Percentiles rank a stretch among this genome's conserved stretches.
phyloP scores from a whole-genome alignment of 495 filamentous ascomycete species.

The Penicillium daleae region DNA sequence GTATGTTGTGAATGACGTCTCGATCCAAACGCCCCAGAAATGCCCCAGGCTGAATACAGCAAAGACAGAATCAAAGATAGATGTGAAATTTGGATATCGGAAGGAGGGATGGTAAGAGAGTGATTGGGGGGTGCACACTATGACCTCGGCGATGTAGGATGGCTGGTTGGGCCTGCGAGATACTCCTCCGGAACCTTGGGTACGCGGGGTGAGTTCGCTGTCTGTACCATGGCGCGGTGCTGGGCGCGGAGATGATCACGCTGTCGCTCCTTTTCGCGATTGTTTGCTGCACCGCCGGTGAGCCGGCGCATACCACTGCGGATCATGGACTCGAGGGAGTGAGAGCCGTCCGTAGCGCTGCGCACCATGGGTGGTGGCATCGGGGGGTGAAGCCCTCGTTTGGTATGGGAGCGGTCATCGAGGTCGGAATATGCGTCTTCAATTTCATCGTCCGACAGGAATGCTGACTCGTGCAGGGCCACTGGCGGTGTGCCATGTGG shows the following conservation, averaged over 20 bases:
- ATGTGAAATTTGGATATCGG: not conserved
- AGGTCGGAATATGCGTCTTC: slow-evolving; percentile 53
- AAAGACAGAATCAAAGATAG: slow-evolving; percentile 13
- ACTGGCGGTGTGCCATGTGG: slow-evolving; percentile 33
- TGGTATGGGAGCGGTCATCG: slow-evolving; percentile 53
- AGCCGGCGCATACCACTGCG: slow-evolving; percentile 67
- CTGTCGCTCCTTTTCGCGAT: slow-evolving; percentile 62
- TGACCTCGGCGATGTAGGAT: slow-evolving; percentile 45
- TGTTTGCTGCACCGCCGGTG: slow-evolving; percentile 60
- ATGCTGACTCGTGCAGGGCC: slow-evolving; percentile 48
- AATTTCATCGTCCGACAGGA: slow-evolving; percentile 61
- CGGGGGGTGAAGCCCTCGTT: slow-evolving; percentile 53
- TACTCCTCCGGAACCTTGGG: slow-evolving; percentile 67
- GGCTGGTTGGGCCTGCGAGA: slow-evolving; percentile 44
- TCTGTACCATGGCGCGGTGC: slow-evolving; percentile 47
- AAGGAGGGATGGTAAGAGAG: not conserved
- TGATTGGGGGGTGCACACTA: not conserved
- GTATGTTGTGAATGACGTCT: slow-evolving; percentile 25
- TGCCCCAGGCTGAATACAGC: slow-evolving; percentile 21
- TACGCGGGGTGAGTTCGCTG: slow-evolving; percentile 57
- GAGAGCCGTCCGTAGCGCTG: slow-evolving; percentile 55
- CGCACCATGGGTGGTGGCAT: slow-evolving; percentile 50
- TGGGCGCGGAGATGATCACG: slow-evolving; percentile 61
- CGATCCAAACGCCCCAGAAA: slow-evolving; percentile 29
- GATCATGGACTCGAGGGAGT: slow-evolving; percentile 71